A percentile compares a stretch with the other conserved stretches of the same genome.
Evolutionary conservation across 1,284 basidiomycete species (phyloP).

Genomic region (Trichosporon inkin): DNA sequence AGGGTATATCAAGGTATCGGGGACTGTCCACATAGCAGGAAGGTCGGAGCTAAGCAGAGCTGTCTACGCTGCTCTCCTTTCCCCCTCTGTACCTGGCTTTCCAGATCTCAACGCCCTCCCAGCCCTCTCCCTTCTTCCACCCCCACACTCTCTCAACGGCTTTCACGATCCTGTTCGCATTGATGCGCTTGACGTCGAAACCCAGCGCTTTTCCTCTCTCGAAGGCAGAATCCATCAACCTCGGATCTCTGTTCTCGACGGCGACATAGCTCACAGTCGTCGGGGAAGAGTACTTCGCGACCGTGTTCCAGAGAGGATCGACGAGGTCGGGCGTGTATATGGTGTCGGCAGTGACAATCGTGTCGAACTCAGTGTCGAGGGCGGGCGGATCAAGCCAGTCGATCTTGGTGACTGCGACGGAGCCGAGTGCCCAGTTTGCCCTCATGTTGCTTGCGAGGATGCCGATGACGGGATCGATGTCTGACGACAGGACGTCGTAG

Average conservation of each 20-base stretch:
- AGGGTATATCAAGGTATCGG: slow-evolving; percentile 1
- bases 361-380: slow-evolving; percentile 54
- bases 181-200: slow-evolving; percentile 61
- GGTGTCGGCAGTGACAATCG: slow-evolving; percentile 80
- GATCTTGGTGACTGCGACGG: slow-evolving; percentile 58
- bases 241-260: slow-evolving; percentile 71
- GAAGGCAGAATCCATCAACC: slow-evolving; percentile 61
- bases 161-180: slow-evolving; percentile 60
- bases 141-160: slow-evolving; percentile 59
- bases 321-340: slow-evolving; percentile 66
- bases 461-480: slow-evolving; percentile 64
- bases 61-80: background rate
- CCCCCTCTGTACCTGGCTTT: slow-evolving; percentile 26
- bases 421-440: slow-evolving; percentile 45
- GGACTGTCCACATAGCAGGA: background rate
- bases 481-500: slow-evolving; percentile 74
- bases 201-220: slow-evolving; percentile 53
- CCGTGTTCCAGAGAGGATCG: slow-evolving; percentile 63
- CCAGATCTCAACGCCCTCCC: slow-evolving; percentile 49
- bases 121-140: slow-evolving; percentile 40
- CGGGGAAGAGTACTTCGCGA: background rate
- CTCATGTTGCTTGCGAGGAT: slow-evolving; percentile 61
- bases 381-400: slow-evolving; percentile 52
- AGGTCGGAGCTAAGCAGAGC: too few relatives aligned
- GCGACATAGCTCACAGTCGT: slow-evolving; percentile 61